phyloP scores from a whole-genome alignment of 495 filamentous ascomycete genomes.

The Halenospora varia region DNA sequence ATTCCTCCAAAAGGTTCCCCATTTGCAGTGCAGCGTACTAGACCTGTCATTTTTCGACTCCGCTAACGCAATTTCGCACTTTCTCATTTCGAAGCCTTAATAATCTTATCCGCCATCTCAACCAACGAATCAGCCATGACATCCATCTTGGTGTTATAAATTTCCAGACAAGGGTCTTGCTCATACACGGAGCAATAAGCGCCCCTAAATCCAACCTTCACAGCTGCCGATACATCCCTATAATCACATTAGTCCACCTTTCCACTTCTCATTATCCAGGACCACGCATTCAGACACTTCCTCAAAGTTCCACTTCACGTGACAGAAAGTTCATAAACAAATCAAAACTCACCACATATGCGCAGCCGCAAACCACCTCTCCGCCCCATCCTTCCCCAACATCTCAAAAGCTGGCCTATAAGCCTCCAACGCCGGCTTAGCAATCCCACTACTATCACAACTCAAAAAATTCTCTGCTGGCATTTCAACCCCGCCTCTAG shows the following conservation, averaged over 20 bases:
- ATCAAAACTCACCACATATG: too few relatives aligned
- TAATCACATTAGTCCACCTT: too few relatives aligned
- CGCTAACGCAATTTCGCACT: not conserved
- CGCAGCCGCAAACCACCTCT: conserved; percentile 31
- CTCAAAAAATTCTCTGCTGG: conserved; percentile 36
- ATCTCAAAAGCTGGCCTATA: conserved; percentile 25
- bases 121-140: conserved; percentile 25
- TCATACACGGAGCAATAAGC: conserved; percentile 34
- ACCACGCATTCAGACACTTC: too few relatives aligned
- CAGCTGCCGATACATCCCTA: conserved; percentile 36
- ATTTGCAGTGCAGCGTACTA: not conserved
- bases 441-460: conserved; percentile 31
- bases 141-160: conserved; percentile 33
- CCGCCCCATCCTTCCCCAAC: conserved; percentile 10
- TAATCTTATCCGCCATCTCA: conserved; percentile 26
- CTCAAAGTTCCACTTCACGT: too few relatives aligned
- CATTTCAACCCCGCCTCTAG: conserved; percentile 32
- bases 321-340: too few relatives aligned
- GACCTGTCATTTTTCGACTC: not conserved
- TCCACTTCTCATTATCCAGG: too few relatives aligned
- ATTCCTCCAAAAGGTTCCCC: not conserved
- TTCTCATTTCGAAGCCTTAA: conserved; percentile 9
- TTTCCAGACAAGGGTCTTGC: conserved; percentile 31
- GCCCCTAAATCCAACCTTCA: conserved; percentile 31
- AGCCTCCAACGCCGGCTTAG: conserved; percentile 32